Base-by-base conservation (phyloP, 2,329 filamentous ascomycete genomes). In the Cladosporium sp. region DNA sequence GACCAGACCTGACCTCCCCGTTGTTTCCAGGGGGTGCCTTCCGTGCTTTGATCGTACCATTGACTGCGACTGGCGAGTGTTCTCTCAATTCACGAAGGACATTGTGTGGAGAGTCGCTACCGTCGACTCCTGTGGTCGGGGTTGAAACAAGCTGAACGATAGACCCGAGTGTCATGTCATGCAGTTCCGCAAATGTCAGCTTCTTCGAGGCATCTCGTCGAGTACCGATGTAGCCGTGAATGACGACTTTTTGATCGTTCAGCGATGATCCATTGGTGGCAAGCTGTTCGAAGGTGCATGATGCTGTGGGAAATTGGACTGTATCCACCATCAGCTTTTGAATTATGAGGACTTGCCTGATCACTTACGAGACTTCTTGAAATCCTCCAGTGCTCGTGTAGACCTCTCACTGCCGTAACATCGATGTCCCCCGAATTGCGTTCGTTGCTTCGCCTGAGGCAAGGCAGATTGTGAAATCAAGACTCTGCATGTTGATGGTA, bases 171-270 rank as follows among this genome's bases (percentile, higher is more conserved):
- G 72, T 20, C 68, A 57, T 57, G 42, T 65, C 63, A 43, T 61
- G 69, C 30, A 83, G 64, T 43, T 85, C 78, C 42, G 84, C 84
- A 63, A 96, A 96, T 2, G 80, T 80, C 17, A 95, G 72, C 34
- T 79, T 82, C 48, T 83, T 83, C 22, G 82, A 83, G 18, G 90
- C 73, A 59, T 88, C 82, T 54, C 82, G 79, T 24, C 83, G 78
- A 53, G 81, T 82, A 20, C 83, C 82, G 0, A 96, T 68, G 59
- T 91, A 93, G 17, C 91, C 91, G 65, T 84, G 77, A 1, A 88
- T 66, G 0, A 75, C 73, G 27, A 86, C 74, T 17, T 70, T 62
- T 7, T 73, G 40, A 32, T 66, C 67, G 15, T 66, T 43, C 15
- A 56, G 53, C 20, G 45, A 20, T 11, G 45, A 41, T 12, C 61